Conservation (phyloP, 2,329 filamentous ascomycete genomes). For the Penicillium sp. region DNA sequence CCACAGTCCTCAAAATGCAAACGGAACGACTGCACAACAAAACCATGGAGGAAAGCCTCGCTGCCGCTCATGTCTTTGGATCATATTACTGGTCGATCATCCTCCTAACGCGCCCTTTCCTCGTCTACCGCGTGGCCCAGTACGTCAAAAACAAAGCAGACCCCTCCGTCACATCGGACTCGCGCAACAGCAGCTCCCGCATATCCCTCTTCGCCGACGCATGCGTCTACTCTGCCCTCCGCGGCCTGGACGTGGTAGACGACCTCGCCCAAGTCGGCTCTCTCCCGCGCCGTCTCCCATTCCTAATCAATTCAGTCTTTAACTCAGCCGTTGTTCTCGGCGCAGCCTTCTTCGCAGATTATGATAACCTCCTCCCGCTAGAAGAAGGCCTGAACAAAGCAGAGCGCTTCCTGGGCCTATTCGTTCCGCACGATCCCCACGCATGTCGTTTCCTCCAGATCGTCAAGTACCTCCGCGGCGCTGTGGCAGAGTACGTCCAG, state of each 20-base stretch:
- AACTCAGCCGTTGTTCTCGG: slow-evolving; percentile 50
- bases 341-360: slow-evolving; percentile 49
- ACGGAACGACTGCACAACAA: slow-evolving; percentile 46
- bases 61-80: slow-evolving; percentile 53
- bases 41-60: slow-evolving; percentile 41
- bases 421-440: slow-evolving; percentile 40
- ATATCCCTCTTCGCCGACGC: slow-evolving; percentile 41
- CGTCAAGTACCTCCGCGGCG: slow-evolving; percentile 43
- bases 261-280: slow-evolving; percentile 36
- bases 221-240: slow-evolving; percentile 49
- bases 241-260: slow-evolving; percentile 44
- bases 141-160: slow-evolving; percentile 36
- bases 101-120: slow-evolving; percentile 55
- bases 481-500: slow-evolving; percentile 41
- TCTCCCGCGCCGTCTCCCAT: slow-evolving; percentile 48
- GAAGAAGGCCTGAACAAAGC: slow-evolving; percentile 39
- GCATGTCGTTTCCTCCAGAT: slow-evolving; percentile 42
- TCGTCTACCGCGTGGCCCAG: slow-evolving; percentile 54
- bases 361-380: slow-evolving; percentile 42
- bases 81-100: slow-evolving; percentile 59
- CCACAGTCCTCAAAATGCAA: slow-evolving; percentile 51
- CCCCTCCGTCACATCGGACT: slow-evolving; percentile 20
- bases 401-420: slow-evolving; percentile 36
- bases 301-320: slow-evolving; percentile 51
- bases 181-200: slow-evolving; percentile 31